Conservation (phyloP, 768 basidiomycete species). For the Kwoniella europaea region DNA sequence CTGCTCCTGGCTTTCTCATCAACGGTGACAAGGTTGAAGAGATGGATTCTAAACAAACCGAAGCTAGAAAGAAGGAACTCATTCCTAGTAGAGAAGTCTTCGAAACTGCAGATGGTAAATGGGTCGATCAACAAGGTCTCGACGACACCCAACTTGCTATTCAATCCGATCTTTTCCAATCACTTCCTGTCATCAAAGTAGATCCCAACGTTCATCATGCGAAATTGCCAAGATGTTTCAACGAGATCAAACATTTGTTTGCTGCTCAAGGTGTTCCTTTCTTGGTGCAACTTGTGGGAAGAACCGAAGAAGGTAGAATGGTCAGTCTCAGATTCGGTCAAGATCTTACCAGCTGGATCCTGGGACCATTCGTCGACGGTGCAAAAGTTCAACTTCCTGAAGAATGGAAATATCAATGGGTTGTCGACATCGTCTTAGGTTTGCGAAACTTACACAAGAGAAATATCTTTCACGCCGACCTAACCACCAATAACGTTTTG, state of each 20-base stretch:
- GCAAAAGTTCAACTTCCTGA: background rate
- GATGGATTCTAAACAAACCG: background rate
- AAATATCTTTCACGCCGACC: background rate
- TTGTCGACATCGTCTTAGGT: background rate
- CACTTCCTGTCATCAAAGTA: background rate
- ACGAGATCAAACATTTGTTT: background rate
- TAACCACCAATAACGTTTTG: background rate
- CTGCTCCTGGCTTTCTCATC: background rate
- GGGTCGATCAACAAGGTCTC: background rate
- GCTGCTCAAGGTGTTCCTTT: background rate
- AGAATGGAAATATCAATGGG: constrained; percentile 10
- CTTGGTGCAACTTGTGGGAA: background rate
- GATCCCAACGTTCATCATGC: background rate
- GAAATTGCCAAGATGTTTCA: background rate
- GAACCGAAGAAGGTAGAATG: background rate
- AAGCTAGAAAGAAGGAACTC: background rate
- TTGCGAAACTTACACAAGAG: background rate
- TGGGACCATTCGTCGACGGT: background rate
- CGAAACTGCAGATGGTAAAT: background rate
- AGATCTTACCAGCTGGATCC: background rate
- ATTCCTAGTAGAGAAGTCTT: too few relatives aligned
- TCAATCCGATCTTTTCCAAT: background rate
- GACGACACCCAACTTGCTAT: background rate
- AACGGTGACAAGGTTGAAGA: background rate
- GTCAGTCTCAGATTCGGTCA: background rate